These are phyloP conservation scores for Lipomyces chichibuensis DNA, from an alignment of 805 yeast genomes.

Conservation along the genomic window DNA sequence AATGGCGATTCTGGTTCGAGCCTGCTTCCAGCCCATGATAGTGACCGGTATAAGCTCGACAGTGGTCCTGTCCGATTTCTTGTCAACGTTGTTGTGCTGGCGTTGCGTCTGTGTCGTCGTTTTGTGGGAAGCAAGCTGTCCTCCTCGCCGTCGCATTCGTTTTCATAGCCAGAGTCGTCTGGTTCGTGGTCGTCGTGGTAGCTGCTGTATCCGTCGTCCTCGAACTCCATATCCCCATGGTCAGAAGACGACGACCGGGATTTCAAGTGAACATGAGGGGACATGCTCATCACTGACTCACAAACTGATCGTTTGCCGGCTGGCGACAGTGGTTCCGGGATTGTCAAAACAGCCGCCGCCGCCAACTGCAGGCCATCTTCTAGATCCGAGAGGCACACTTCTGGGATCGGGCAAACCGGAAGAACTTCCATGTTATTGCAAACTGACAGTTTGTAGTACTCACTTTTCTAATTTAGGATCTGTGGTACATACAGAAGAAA, in stretches of 20 bases:
- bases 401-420: background rate
- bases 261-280: background rate
- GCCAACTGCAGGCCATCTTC: background rate
- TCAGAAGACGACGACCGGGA: background rate
- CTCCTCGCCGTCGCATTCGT: conserved; percentile 11
- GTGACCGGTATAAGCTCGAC: conserved; percentile 18
- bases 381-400: background rate
- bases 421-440: background rate
- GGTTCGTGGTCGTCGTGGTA: background rate
- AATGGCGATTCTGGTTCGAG: conserved; percentile 1
- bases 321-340: background rate
- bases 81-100: background rate
- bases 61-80: background rate
- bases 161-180: conserved; percentile 13
- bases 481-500: no score
- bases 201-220: background rate
- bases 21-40: conserved; percentile 17
- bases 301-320: background rate
- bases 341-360: background rate
- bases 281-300: background rate
- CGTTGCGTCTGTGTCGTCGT: background rate
- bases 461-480: background rate
- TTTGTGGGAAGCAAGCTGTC: background rate
- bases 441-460: background rate
- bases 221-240: background rate